A percentile compares a stretch with the other conserved stretches of the same genome.
Conservation (phyloP, 129 eudicot genomes). For the Pseudognaphalium luteoalbum region DNA sequence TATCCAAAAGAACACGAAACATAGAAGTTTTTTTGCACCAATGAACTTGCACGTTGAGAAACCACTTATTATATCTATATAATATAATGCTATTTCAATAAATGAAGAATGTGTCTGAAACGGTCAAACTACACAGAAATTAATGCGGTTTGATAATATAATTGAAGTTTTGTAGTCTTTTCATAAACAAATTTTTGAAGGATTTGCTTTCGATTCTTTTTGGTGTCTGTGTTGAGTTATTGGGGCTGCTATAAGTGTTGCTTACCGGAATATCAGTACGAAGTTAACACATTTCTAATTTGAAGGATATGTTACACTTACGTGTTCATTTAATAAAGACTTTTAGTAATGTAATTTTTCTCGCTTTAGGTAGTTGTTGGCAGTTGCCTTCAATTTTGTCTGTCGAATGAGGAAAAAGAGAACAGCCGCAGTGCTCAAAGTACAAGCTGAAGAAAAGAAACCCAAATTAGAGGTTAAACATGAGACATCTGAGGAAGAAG, state of each 20-base stretch:
- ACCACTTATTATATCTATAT: background rate
- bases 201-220: background rate
- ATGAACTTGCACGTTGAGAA: background rate
- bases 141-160: background rate
- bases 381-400: constrained; percentile 8
- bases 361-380: constrained; percentile 23
- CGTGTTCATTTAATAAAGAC: constrained; percentile 1
- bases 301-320: background rate
- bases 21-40: background rate
- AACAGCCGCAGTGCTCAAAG: constrained; percentile 28
- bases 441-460: constrained; percentile 38
- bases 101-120: background rate
- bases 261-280: constrained; percentile 2
- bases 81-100: background rate
- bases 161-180: background rate
- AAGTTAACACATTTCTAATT: background rate
- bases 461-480: constrained; percentile 34
- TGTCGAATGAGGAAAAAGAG: constrained; percentile 43
- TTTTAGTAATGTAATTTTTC: background rate
- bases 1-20: background rate
- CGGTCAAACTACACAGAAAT: background rate
- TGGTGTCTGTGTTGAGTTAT: background rate
- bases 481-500: constrained; percentile 38
- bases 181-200: background rate
- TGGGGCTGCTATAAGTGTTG: constrained; percentile 2